phyloP scores from a whole-genome alignment of 768 basidiomycete species.

The Tulasnella calospora region DNA sequence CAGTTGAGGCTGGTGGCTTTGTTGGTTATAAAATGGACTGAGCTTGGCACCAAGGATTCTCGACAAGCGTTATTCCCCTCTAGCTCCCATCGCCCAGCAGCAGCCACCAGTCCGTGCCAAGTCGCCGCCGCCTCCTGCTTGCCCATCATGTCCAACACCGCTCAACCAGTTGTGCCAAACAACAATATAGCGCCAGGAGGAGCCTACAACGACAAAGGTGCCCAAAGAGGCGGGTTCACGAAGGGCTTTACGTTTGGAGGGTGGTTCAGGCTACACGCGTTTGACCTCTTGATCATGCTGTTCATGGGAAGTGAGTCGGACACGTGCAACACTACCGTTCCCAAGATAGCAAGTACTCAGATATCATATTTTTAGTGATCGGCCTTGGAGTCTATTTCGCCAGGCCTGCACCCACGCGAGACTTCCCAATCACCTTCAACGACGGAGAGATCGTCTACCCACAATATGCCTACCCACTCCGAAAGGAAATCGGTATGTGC shows the following conservation, averaged over 20 bases:
- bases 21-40: constrained; percentile 6
- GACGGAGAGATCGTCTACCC: constrained; percentile 52
- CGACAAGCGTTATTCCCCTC: neutral
- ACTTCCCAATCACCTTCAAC: constrained; percentile 45
- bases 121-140: neutral
- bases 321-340: neutral
- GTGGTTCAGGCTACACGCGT: constrained; percentile 48
- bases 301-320: constrained; percentile 46
- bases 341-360: neutral
- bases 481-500: constrained; percentile 42
- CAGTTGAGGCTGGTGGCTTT: neutral
- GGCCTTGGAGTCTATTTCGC: constrained; percentile 48
- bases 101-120: neutral
- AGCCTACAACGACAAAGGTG: neutral
- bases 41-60: neutral
- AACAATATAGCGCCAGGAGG: neutral
- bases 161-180: neutral
- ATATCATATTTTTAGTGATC: constrained; percentile 27
- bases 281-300: constrained; percentile 54
- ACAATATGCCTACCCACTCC: constrained; percentile 48
- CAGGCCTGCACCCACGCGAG: constrained; percentile 42
- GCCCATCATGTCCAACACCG: constrained; percentile 20
- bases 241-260: constrained; percentile 36
- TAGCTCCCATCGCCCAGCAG: neutral
- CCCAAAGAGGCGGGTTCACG: neutral